Base-by-base conservation (phyloP, 208 protist species). In the Leishmania guyanensis region DNA sequence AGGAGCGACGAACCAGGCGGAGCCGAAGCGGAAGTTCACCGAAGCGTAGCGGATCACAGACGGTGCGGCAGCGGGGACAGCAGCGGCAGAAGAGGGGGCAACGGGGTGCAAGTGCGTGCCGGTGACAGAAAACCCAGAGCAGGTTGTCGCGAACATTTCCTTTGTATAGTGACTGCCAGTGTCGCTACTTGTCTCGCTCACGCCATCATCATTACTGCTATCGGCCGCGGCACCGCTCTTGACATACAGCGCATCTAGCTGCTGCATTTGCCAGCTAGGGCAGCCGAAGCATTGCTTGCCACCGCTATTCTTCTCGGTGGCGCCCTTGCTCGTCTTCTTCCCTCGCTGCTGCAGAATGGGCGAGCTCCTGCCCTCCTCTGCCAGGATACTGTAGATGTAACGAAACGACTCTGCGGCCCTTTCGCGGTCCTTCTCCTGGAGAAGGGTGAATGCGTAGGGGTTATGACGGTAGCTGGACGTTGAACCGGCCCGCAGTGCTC, bases 1-100 rank as follows among this genome's bases (percentile, higher is more conserved):
- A 36, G 93, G 93, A 2, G 93, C 93, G 3, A 97, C 65, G 79
- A 95, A 97, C 93, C 92, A 95, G n/a, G 92, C 92, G 36, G 90
- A 94, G 68, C 93, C 93, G 60, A 97, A 97, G 76, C 92, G 91
- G 78, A 97, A 97, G 86, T 97, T 93, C 9, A 97, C 93, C 26
- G 92, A 94, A 75, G 92, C 93, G 84, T 95, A 97, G 71, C 91
- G 93, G 39, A 92, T 73, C 8, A 90, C 75, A 17, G 84, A 36
- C 8, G 85, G 36, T 9, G 77, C 43, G 14, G 77, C 78, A 17
- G 70, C 54, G 3, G 79, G 12, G 64, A 69, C 26, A 4, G 86
- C 46, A 20, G 69, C n/a, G 6, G 33, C 20, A 39, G 51, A 26
- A 75, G 36, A 39, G 29, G 73, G 46, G 3, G 60, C 22, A 14